Evolutionary conservation across 768 basidiomycete species (phyloP).

Genomic region (Tulasnella sp.): DNA sequence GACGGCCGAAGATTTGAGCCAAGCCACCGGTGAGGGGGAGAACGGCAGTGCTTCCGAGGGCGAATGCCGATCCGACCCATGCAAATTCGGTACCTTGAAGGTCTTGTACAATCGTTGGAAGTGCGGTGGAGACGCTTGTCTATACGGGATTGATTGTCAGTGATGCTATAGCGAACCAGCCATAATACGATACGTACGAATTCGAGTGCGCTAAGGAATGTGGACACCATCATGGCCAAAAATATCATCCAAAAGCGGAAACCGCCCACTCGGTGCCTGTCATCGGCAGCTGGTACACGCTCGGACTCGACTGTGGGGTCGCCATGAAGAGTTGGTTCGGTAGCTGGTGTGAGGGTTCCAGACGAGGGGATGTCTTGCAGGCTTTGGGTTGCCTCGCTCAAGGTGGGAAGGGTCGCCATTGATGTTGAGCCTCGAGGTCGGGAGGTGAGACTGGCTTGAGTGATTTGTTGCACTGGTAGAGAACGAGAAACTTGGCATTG

Average conservation of each 20-base stretch:
- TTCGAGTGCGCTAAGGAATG: conserved; percentile 30
- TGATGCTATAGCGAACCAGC: neutral
- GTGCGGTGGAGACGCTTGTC: conserved; percentile 29
- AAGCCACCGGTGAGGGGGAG: conserved; percentile 46
- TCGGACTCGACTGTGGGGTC: neutral
- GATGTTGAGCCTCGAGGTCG: neutral
- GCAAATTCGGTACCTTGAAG: too few species aligned
- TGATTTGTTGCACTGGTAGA: neutral
- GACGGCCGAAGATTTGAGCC: conserved; percentile 47
- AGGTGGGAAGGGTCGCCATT: neutral
- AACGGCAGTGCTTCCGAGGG: conserved; percentile 49
- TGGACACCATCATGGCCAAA: too few species aligned
- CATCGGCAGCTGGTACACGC: neutral
- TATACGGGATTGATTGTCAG: neutral
- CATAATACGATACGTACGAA: neutral
- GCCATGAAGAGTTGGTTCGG: neutral
- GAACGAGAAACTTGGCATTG: too few species aligned
- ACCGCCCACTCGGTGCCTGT: neutral
- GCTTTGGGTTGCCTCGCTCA: neutral
- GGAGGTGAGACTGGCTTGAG: neutral
- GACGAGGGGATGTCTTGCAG: neutral
- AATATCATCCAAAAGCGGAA: too few species aligned
- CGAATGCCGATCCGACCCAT: neutral
- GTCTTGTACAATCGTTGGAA: too few species aligned
- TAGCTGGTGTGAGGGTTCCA: neutral